A percentile compares a stretch with the other conserved stretches of the same genome.
Evolutionary conservation across 1,284 basidiomycete species (phyloP).

Genomic region (Veloboletus limbatus): DNA sequence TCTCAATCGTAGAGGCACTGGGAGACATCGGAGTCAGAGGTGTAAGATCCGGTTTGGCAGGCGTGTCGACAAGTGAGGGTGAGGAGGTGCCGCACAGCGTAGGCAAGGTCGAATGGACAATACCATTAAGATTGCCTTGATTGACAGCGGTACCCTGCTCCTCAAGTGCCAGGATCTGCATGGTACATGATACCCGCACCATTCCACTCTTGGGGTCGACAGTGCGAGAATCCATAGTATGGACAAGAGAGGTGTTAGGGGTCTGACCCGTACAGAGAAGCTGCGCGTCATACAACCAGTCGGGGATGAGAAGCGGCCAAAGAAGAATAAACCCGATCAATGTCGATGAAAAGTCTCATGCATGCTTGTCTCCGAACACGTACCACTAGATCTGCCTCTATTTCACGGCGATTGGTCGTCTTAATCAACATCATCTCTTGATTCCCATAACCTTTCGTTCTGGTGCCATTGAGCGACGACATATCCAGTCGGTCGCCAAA

Average conservation of each 20-base stretch:
- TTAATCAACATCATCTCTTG: slow-evolving; percentile 39
- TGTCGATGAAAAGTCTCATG: neutral
- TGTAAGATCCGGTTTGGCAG: no score
- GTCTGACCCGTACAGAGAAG: slow-evolving; percentile 75
- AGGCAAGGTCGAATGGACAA: slow-evolving; percentile 9
- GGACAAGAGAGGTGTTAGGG: slow-evolving; percentile 65
- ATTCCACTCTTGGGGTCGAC: slow-evolving; percentile 49
- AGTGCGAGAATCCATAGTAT: slow-evolving; percentile 45
- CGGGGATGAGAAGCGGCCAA: neutral
- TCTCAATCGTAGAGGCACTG: no score
- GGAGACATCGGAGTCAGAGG: no score
- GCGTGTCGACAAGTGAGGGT: no score
- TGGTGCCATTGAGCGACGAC: slow-evolving; percentile 30
- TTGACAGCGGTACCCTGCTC: neutral
- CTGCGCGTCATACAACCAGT: slow-evolving; percentile 34
- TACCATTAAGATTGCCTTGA: neutral
- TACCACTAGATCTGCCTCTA: slow-evolving; percentile 65
- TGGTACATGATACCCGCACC: slow-evolving; percentile 54
- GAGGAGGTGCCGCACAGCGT: no score
- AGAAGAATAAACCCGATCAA: no score
- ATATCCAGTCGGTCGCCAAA: slow-evolving; percentile 57
- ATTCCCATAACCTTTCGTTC: neutral
- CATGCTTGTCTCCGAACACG: neutral
- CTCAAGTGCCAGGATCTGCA: slow-evolving; percentile 47
- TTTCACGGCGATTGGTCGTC: slow-evolving; percentile 55